Evolutionary conservation across 225 moss, liverwort and hornwort genomes (phyloP), one percentile per base, ranked within the genome.

Genomic region (Pseudoscleropodium purum): DNA sequence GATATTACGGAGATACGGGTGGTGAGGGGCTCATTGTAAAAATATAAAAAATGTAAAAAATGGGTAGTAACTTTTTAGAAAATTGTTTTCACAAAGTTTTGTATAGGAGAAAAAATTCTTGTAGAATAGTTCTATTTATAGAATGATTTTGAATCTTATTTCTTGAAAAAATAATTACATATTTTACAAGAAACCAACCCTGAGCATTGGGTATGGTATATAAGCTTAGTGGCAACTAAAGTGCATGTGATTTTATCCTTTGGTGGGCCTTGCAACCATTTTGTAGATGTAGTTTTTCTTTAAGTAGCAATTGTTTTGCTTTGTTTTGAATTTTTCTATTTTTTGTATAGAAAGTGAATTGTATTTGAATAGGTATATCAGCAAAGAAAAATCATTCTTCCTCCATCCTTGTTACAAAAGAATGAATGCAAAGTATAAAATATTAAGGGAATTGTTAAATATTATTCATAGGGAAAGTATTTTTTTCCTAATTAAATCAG

Each of bases 381-480:
- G 1, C 2, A 10, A 1, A 29, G 10, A 3, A 27, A 15, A n/a
- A 29, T 41, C 43, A 3, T 43, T 73, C 6, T 73, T 43, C 17
- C 1, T 10, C 6, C 6, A 43, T 45, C 17, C 2, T 73, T 73
- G 45, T 29, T 43, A 27, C 6, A 29, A 29, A 17, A 0, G 7
- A 74, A 29, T 17, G 29, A 74, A 29, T 29, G 9, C 9, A 45
- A 45, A 29, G 17, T 74, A 4, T 15, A 10, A 74, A 73, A 10
- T 17, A 29, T 45, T 45, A 30, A 17, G 0, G 2, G 29, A 45
- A 43, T 10, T 18, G 2, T 6, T 73, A 43, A 27, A 43, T 15
- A 9, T 16, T 9, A 27, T 0, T 5, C 29, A 16, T 27, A 9
- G 5, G 2, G 1, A 29, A 29, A 29, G 9, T 10, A 29, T n/a